These are phyloP conservation scores for Candida odintsovae DNA, from an alignment of 805 yeast species.

Conservation along the genomic window DNA sequence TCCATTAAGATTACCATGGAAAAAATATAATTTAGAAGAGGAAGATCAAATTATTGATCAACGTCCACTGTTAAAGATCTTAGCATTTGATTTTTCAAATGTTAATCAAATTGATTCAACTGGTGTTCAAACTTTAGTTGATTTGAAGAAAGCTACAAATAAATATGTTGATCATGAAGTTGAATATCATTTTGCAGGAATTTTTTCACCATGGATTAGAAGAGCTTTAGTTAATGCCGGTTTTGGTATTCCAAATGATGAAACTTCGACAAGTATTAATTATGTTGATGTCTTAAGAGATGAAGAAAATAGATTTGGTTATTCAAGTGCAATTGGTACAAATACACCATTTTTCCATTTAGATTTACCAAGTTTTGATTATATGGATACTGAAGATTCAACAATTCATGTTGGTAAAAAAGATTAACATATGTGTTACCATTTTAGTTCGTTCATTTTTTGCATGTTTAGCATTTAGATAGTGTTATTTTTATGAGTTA, in stretches of 20 bases:
- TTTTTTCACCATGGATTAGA: constrained; percentile 81
- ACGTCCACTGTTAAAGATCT: constrained; percentile 62
- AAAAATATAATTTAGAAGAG: constrained; percentile 18
- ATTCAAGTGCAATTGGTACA: constrained; percentile 54
- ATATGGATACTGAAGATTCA: constrained; percentile 8
- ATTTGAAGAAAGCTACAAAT: constrained; percentile 65
- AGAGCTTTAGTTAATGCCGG: constrained; percentile 71
- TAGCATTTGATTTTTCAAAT: constrained; percentile 78
- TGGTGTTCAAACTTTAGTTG: constrained; percentile 71
- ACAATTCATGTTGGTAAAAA: constrained; percentile 38
- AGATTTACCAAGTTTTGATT: constrained; percentile 52
- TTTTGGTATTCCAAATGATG: constrained; percentile 47
- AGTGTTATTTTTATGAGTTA: neutral
- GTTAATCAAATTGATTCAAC: constrained; percentile 77
- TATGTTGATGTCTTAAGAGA: constrained; percentile 21
- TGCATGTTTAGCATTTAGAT: neutral
- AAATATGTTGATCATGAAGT: constrained; percentile 76
- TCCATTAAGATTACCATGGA: constrained; percentile 33
- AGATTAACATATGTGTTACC: neutral
- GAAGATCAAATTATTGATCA: constrained; percentile 31
- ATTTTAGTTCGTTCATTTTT: no score
- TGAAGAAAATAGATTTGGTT: constrained; percentile 27
- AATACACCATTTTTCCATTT: constrained; percentile 73
- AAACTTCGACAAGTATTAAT: constrained; percentile 28
- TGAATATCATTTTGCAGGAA: constrained; percentile 85